Percentiles rank a stretch among this genome's conserved stretches.
phyloP scores from a whole-genome alignment of 192 early-diverging fungal genomes.

The Jimgerdemannia lactiflua region DNA sequence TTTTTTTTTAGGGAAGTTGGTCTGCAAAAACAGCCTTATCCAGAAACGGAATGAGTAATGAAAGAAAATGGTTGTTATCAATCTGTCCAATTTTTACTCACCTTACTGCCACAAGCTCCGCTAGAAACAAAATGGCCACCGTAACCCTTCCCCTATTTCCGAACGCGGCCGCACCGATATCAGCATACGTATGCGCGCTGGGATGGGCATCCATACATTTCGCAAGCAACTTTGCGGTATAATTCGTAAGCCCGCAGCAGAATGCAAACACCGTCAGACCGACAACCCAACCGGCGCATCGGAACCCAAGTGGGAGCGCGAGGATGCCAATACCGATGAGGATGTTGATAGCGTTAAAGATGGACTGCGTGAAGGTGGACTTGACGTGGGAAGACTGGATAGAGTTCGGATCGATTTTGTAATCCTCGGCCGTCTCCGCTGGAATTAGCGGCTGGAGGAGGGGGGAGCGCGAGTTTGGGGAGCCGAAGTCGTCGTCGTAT shows the following conservation, averaged over 20 bases:
- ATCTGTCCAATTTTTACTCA: slow-evolving; percentile 7
- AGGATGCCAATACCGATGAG: slow-evolving; percentile 67
- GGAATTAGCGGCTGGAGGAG: background rate
- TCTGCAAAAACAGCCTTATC: slow-evolving; percentile 38
- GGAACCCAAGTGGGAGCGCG: slow-evolving; percentile 56
- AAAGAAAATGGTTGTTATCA: background rate
- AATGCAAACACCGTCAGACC: slow-evolving; percentile 48
- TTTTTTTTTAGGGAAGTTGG: background rate
- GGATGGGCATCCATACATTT: slow-evolving; percentile 38
- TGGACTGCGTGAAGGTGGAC: slow-evolving; percentile 41
- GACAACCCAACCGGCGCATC: slow-evolving; percentile 55
- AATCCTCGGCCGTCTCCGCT: background rate
- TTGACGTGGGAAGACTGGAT: slow-evolving; percentile 7
- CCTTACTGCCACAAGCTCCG: slow-evolving; percentile 36
- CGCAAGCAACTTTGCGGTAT: slow-evolving; percentile 59
- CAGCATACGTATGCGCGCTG: slow-evolving; percentile 35
- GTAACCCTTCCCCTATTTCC: slow-evolving; percentile 22
- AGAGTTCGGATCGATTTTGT: background rate
- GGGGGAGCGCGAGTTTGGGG: background rate
- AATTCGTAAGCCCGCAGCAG: slow-evolving; percentile 40
- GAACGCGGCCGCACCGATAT: slow-evolving; percentile 37
- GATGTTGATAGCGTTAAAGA: slow-evolving; percentile 61
- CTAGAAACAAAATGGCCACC: slow-evolving; percentile 31
- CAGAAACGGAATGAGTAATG: slow-evolving; percentile 1
- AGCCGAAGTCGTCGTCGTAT: background rate